A percentile compares a stretch with the other conserved stretches of the same genome.
phyloP scores from a whole-genome alignment of 805 yeast genomes.

The Lipomyces spencermartinsiae region DNA sequence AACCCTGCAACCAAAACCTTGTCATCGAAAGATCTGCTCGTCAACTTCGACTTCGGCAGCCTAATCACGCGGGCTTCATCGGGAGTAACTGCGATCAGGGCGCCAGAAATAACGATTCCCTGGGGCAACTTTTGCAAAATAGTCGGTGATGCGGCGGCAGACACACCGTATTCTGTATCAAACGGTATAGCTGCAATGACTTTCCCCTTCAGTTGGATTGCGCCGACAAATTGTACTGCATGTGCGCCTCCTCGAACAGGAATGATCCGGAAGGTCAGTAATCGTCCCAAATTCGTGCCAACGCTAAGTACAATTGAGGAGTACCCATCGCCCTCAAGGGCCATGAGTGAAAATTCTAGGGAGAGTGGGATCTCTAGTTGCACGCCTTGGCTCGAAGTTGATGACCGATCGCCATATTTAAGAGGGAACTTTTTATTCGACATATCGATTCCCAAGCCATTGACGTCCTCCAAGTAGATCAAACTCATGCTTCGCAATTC shows the following conservation, averaged over 20 bases:
- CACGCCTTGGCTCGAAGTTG: slow-evolving; percentile 4
- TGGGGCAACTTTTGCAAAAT: slow-evolving; percentile 63
- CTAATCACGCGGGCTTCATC: slow-evolving; percentile 68
- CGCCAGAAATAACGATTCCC: slow-evolving; percentile 68
- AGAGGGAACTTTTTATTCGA: slow-evolving; percentile 21
- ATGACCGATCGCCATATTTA: slow-evolving; percentile 8
- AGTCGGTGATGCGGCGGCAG: slow-evolving; percentile 67
- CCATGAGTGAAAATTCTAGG: slow-evolving; percentile 76
- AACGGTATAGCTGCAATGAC: slow-evolving; percentile 65
- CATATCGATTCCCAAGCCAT: slow-evolving; percentile 12
- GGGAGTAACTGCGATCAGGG: slow-evolving; percentile 60
- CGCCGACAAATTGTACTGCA: slow-evolving; percentile 58
- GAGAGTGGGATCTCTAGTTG: slow-evolving; percentile 53
- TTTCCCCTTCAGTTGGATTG: slow-evolving; percentile 57
- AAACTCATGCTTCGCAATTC: slow-evolving; percentile 68
- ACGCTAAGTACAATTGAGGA: slow-evolving; percentile 74
- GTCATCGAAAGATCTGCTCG: slow-evolving; percentile 65
- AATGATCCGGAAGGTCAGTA: slow-evolving; percentile 65
- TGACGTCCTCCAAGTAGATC: slow-evolving; percentile 46
- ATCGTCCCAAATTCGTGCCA: slow-evolving; percentile 80
- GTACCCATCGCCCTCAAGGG: slow-evolving; percentile 67
- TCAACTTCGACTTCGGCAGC: slow-evolving; percentile 64
- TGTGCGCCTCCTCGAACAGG: slow-evolving; percentile 71
- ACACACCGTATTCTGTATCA: slow-evolving; percentile 63
- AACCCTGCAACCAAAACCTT: slow-evolving; percentile 58